These are phyloP conservation scores for Macrophomina pseudophaseolina DNA, from an alignment of 2,329 filamentous ascomycete genomes.

Conservation along the genomic window DNA sequence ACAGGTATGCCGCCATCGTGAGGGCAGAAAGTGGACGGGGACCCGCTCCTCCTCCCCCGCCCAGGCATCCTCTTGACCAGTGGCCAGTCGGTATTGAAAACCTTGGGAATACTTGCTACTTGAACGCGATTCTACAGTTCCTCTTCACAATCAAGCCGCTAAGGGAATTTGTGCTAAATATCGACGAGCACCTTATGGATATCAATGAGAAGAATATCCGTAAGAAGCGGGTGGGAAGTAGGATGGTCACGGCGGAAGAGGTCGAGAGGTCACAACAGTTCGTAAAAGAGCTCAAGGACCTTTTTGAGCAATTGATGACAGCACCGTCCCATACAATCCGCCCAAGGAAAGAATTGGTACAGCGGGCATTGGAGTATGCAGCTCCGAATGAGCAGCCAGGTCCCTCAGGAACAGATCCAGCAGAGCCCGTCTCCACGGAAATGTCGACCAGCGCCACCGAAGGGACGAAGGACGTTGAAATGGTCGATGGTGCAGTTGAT, in stretches of 20 bases:
- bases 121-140: constrained; percentile 96
- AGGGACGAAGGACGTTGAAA: constrained; percentile 5
- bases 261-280: constrained; percentile 72
- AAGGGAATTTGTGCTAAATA: constrained; percentile 78
- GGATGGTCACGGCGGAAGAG: constrained; percentile 65
- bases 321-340: constrained; percentile 54
- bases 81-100: constrained; percentile 88
- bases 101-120: constrained; percentile 96
- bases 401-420: background rate
- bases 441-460: background rate
- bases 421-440: background rate
- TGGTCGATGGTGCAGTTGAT: background rate
- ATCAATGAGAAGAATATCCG: constrained; percentile 67
- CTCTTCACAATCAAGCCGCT: constrained; percentile 87
- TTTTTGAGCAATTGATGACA: constrained; percentile 74
- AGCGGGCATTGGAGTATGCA: constrained; percentile 19
- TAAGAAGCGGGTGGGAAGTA: constrained; percentile 75
- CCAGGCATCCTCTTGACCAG: constrained; percentile 45
- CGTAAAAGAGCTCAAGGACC: constrained; percentile 69
- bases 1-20: constrained; percentile 21
- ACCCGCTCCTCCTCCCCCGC: constrained; percentile 7
- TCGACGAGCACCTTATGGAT: constrained; percentile 72
- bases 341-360: constrained; percentile 12
- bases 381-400: background rate
- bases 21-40: constrained; percentile 19